Conservation (phyloP, 345 rosid species). For the Cardamine occulta region DNA sequence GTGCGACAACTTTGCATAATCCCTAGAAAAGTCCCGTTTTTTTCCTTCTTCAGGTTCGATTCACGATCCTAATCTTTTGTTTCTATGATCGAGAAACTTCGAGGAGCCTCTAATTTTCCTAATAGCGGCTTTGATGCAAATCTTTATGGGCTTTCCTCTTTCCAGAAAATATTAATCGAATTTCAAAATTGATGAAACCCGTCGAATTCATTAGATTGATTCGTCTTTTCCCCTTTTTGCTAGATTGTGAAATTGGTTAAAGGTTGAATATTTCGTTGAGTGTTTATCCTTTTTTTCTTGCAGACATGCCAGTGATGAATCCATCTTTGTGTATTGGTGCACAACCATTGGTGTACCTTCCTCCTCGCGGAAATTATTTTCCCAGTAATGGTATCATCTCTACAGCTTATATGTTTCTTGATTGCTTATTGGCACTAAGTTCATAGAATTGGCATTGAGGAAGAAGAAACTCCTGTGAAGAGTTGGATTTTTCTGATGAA, state of each 20-base stretch:
- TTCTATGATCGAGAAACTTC: constrained; percentile 15
- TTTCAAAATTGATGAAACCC: background rate
- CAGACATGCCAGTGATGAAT: constrained; percentile 38
- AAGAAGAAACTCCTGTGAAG: background rate
- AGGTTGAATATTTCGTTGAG: constrained; percentile 14
- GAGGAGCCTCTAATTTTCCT: background rate
- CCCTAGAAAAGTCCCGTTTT: constrained; percentile 17
- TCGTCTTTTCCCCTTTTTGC: background rate
- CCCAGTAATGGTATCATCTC: constrained; percentile 19
- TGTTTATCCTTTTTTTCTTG: background rate
- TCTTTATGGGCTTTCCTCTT: background rate
- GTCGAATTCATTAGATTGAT: background rate
- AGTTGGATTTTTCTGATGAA: background rate
- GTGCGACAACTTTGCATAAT: constrained; percentile 29
- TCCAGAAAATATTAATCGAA: background rate
- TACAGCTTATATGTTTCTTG: background rate
- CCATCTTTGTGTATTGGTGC: constrained; percentile 31
- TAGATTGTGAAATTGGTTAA: background rate
- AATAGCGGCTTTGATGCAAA: background rate
- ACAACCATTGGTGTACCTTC: constrained; percentile 9
- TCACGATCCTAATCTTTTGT: background rate
- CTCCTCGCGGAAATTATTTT: constrained; percentile 22
- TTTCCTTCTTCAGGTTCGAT: constrained; percentile 27
- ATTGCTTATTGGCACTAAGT: background rate
- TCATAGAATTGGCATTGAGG: background rate